A percentile compares a stretch with the other conserved stretches of the same genome.
phyloP scores from a whole-genome alignment of 2,329 filamentous ascomycete genomes.

The Paraphaeosphaeria sporulosa region DNA sequence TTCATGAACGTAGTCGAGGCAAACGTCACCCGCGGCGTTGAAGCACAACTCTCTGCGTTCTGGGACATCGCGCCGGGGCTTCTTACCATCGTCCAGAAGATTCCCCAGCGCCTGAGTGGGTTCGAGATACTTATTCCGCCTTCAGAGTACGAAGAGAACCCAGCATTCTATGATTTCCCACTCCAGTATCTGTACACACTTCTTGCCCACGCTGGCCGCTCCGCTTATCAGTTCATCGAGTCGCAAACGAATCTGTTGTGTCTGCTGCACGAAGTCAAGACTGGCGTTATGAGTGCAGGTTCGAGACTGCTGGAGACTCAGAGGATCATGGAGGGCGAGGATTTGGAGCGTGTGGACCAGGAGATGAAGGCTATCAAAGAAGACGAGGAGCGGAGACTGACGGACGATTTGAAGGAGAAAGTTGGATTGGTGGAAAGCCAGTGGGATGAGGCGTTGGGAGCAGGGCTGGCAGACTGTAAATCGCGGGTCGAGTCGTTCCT shows the following conservation, averaged over 20 bases:
- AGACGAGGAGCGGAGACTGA: conserved; percentile 75
- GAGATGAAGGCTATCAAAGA: conserved; percentile 66
- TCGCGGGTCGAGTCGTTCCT: conserved; percentile 77
- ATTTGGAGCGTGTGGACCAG: conserved; percentile 49
- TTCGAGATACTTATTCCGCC: conserved; percentile 81
- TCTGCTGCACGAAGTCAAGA: conserved; percentile 88
- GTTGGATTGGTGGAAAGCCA: conserved; percentile 89
- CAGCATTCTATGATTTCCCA: conserved; percentile 79
- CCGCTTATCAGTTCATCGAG: conserved; percentile 96
- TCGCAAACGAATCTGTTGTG: conserved; percentile 90
- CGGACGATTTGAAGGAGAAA: conserved; percentile 90
- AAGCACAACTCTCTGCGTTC: conserved; percentile 90
- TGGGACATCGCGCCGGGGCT: conserved; percentile 96
- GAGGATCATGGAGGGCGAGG: conserved; percentile 53
- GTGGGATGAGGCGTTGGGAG: conserved; percentile 87
- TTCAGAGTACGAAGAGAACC: conserved; percentile 85
- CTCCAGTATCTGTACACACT: conserved; percentile 90
- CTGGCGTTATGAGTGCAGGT: conserved; percentile 74
- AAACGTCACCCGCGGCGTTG: conserved; percentile 86
- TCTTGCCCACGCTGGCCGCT: conserved; percentile 86
- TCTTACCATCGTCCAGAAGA: conserved; percentile 77
- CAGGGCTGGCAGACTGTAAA: conserved; percentile 75
- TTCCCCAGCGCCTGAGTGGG: conserved; percentile 66
- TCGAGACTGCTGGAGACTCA: conserved; percentile 73
- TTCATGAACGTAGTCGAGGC: conserved; percentile 82